Evolutionary conservation across 805 yeast genomes (phyloP).

Genomic region (Yarrowia divulgata): DNA sequence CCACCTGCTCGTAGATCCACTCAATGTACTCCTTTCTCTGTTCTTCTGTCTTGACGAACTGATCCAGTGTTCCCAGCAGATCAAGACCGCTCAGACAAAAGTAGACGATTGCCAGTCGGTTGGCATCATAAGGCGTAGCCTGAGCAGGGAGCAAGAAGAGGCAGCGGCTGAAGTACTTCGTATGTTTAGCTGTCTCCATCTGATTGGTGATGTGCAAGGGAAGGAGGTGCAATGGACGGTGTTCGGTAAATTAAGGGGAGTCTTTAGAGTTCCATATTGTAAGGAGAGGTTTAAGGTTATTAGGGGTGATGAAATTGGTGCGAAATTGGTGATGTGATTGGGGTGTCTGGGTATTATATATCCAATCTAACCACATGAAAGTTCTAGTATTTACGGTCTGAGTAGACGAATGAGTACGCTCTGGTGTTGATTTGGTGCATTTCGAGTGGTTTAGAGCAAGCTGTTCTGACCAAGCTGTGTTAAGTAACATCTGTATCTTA

Average conservation of each 20-base stretch:
- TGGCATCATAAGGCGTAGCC: constrained; percentile 70
- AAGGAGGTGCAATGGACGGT: neutral
- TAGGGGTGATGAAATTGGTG: neutral
- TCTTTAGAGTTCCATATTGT: constrained; percentile 5
- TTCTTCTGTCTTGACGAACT: constrained; percentile 48
- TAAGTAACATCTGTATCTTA: too few species aligned
- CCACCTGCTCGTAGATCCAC: constrained; percentile 59
- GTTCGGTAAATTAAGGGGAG: neutral
- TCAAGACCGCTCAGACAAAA: constrained; percentile 71
- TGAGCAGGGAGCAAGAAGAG: constrained; percentile 61
- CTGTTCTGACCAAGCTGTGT: too few species aligned
- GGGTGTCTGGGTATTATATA: too few species aligned
- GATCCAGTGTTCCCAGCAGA: constrained; percentile 53
- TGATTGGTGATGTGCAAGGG: neutral
- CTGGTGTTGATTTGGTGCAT: too few species aligned
- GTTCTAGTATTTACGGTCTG: too few species aligned
- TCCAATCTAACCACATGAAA: too few species aligned
- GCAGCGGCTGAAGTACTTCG: constrained; percentile 59
- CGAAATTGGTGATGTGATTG: too few species aligned
- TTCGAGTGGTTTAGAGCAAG: too few species aligned
- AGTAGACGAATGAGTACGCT: too few species aligned
- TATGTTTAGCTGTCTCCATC: constrained; percentile 40
- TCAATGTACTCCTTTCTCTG: constrained; percentile 49
- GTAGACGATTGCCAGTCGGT: constrained; percentile 71
- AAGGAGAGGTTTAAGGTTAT: neutral